phyloP scores from a whole-genome alignment of 2,329 filamentous ascomycete species.

The Aureobasidium sp. region DNA sequence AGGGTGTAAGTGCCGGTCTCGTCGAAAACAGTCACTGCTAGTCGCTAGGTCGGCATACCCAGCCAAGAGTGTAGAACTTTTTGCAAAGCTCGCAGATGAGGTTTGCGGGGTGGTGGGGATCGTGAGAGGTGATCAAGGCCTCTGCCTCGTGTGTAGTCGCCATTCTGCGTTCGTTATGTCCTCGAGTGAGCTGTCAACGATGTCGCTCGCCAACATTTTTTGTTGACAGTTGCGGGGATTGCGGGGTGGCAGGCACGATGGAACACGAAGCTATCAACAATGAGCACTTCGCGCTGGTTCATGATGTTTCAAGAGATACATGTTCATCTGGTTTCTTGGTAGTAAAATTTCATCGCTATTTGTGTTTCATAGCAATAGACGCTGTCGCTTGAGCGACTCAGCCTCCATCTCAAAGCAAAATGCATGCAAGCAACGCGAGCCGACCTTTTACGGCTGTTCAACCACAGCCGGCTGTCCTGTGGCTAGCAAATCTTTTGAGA shows the following conservation, averaged over 20 bases:
- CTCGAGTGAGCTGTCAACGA: neutral
- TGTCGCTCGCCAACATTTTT: constrained; percentile 5
- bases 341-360: neutral
- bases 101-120: constrained; percentile 88
- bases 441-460: constrained; percentile 13
- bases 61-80: constrained; percentile 91
- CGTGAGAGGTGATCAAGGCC: constrained; percentile 51
- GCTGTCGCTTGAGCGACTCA: neutral
- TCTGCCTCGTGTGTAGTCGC: constrained; percentile 29
- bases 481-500: constrained; percentile 16
- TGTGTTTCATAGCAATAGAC: neutral
- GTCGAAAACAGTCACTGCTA: neutral
- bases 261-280: neutral
- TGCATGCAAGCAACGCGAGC: constrained; percentile 1
- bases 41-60: constrained; percentile 49
- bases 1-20: neutral
- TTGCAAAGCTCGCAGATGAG: constrained; percentile 87
- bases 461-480: neutral
- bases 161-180: neutral
- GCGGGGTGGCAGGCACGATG: constrained; percentile 1
- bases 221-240: constrained; percentile 1
- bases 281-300: too few species aligned
- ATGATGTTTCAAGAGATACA: neutral
- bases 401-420: constrained; percentile 2
- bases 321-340: neutral